These are phyloP conservation scores for Rosa lucieae DNA, from an alignment of 306 rosid species.

Conservation along the genomic window DNA sequence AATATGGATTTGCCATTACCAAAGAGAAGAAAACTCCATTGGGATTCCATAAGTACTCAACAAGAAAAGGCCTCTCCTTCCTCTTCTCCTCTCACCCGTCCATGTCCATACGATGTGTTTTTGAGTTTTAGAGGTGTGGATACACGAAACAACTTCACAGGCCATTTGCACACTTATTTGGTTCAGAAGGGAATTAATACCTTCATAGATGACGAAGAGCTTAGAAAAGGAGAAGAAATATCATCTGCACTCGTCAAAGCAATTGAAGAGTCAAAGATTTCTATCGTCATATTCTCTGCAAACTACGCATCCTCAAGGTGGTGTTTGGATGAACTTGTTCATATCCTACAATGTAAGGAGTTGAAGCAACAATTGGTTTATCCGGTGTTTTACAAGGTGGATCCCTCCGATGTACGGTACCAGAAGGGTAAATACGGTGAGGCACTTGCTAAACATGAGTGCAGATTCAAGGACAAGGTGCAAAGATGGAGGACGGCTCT, in stretches of 20 bases:
- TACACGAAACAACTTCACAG: background rate
- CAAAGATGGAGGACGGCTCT: background rate
- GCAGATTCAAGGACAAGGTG: background rate
- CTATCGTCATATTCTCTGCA: background rate
- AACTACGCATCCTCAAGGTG: background rate
- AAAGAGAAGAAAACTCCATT: too few species aligned
- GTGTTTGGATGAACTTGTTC: background rate
- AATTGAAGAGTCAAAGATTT: background rate
- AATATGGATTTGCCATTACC: too few species aligned
- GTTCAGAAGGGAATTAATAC: background rate
- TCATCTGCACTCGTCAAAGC: background rate
- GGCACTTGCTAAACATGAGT: background rate
- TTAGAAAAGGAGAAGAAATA: background rate
- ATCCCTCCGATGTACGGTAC: background rate
- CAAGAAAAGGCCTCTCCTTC: too few species aligned
- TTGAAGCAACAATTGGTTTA: background rate
- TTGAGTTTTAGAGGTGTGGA: background rate
- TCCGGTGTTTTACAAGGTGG: slow-evolving; percentile 1
- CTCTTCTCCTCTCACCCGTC: background rate
- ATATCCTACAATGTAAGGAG: background rate
- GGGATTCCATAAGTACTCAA: too few species aligned
- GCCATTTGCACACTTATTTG: background rate
- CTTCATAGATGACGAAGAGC: background rate
- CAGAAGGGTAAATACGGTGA: background rate
- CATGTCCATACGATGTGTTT: background rate